Evolutionary conservation across 208 protist genomes (phyloP).

Genomic region (Leishmania mexicana): DNA sequence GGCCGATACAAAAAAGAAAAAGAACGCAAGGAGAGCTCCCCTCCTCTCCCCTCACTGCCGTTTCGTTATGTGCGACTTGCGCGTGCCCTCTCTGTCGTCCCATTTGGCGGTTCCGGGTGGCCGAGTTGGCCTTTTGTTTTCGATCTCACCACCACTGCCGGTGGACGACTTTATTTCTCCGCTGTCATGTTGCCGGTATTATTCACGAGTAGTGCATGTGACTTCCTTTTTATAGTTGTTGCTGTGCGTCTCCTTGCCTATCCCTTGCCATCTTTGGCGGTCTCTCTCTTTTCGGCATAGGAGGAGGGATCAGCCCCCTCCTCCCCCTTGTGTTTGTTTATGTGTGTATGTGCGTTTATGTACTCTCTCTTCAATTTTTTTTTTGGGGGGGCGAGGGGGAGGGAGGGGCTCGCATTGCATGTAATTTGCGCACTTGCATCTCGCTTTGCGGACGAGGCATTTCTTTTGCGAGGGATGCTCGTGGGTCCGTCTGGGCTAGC

Average conservation of each 20-base stretch:
- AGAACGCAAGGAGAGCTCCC: background rate
- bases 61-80: background rate
- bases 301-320: background rate
- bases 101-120: background rate
- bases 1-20: background rate
- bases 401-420: no score
- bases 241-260: background rate
- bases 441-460: background rate
- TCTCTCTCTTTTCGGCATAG: background rate
- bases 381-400: no score
- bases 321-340: background rate
- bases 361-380: no score
- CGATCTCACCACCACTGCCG: background rate
- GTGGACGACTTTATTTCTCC: background rate
- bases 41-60: background rate
- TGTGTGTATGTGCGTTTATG: no score
- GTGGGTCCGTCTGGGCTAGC: background rate
- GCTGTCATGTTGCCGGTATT: background rate
- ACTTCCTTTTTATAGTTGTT: background rate
- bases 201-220: background rate
- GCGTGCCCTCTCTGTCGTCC: background rate
- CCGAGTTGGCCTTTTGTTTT: background rate
- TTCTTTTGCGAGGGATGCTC: background rate
- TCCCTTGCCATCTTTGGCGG: background rate
- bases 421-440: background rate